phyloP scores from a whole-genome alignment of 148 eudicot species.

The Polygonum maritimum region DNA sequence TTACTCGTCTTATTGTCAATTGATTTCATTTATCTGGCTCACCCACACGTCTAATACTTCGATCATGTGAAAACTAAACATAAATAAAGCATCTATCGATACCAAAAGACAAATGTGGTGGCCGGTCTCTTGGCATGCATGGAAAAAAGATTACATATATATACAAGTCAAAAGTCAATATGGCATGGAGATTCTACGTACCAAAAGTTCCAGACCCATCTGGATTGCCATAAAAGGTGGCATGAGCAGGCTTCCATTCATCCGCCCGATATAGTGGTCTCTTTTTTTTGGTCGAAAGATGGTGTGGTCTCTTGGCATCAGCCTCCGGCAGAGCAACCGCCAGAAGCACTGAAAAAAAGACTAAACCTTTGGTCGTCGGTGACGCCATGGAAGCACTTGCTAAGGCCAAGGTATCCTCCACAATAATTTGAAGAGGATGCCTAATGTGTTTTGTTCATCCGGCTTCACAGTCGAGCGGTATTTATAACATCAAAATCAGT shows the following conservation, averaged over 20 bases:
- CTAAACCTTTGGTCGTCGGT: background rate
- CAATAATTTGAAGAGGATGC: conserved; percentile 1
- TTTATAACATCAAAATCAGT: background rate
- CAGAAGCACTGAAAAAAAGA: conserved; percentile 12
- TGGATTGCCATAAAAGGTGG: conserved; percentile 68
- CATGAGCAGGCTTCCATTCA: conserved; percentile 62
- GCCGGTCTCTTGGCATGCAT: background rate
- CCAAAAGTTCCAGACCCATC: conserved; percentile 69
- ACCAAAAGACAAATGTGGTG: too few species aligned
- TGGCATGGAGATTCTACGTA: conserved; percentile 6
- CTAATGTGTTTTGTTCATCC: background rate
- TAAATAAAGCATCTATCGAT: too few species aligned
- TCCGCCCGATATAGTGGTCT: conserved; percentile 34
- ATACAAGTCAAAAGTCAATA: too few species aligned
- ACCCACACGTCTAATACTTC: too few species aligned
- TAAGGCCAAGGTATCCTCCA: background rate
- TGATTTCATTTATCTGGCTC: too few species aligned
- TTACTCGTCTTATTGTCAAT: too few species aligned
- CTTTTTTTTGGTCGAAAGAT: background rate
- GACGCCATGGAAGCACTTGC: conserved; percentile 16
- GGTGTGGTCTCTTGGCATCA: conserved; percentile 31
- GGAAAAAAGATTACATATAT: background rate
- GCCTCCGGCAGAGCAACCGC: conserved; percentile 6
- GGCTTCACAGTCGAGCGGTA: background rate
- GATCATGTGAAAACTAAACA: too few species aligned